Evolutionary conservation across 257 asterid species (phyloP).

Genomic region (Solanum tarijense): DNA sequence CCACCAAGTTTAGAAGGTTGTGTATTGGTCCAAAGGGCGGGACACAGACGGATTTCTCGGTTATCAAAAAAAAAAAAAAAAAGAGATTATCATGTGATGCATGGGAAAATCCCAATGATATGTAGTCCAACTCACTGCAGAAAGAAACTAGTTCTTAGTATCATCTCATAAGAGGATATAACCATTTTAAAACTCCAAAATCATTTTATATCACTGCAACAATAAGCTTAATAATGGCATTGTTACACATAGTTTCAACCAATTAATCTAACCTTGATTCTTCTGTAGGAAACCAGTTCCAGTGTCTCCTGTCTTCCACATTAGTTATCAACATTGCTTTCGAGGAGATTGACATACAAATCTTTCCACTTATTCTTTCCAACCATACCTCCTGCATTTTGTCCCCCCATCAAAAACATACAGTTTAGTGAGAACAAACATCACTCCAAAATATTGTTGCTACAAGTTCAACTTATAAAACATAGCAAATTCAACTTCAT

Average conservation of each 20-base stretch:
- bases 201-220: background rate
- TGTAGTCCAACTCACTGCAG: background rate
- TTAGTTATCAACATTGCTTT: constrained; percentile 83
- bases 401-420: constrained; percentile 4
- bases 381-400: constrained; percentile 74
- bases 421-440: background rate
- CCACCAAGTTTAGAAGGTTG: too few relatives aligned
- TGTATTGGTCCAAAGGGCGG: too few relatives aligned
- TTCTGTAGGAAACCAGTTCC: constrained; percentile 91
- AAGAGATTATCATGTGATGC: background rate
- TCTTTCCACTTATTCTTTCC: constrained; percentile 74
- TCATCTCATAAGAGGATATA: background rate
- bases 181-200: background rate
- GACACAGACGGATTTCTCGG: too few relatives aligned
- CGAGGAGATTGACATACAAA: constrained; percentile 81
- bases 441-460: background rate
- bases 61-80: too few relatives aligned
- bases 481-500: background rate
- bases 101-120: background rate
- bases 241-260: background rate
- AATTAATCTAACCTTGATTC: constrained; percentile 64
- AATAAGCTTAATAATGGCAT: background rate
- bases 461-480: background rate
- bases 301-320: constrained; percentile 87
- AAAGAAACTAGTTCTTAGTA: background rate